These are phyloP conservation scores for Phytophthora rubi DNA, from an alignment of 352 stramenopile genomes.

Conservation along the genomic window DNA sequence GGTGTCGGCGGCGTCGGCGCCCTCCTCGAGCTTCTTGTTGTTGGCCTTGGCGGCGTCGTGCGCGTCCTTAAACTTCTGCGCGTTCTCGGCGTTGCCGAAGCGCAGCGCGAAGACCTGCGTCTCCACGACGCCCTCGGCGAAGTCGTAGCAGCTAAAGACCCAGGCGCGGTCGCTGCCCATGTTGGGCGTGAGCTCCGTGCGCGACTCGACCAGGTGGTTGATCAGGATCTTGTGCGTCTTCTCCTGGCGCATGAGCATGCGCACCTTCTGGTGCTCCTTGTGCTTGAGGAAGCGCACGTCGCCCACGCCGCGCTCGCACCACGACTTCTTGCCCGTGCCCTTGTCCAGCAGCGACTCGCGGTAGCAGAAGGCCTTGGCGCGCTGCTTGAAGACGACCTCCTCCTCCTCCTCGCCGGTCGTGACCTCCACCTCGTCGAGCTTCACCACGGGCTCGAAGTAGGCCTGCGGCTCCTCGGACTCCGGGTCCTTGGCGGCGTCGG, in stretches of 20 bases:
- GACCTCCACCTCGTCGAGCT: constrained; percentile 95
- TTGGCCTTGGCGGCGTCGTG: constrained; percentile 93
- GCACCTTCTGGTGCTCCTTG: constrained; percentile 94
- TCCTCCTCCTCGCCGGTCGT: constrained; percentile 98
- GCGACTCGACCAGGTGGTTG: constrained; percentile 97
- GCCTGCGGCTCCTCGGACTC: constrained; percentile 87
- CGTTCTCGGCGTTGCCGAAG: constrained; percentile 96
- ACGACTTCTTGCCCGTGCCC: constrained; percentile 97
- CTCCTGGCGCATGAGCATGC: constrained; percentile 98
- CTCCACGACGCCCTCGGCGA: constrained; percentile 94
- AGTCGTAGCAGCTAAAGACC: constrained; percentile 99
- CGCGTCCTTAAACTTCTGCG: constrained; percentile 97
- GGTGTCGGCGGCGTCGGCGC: constrained; percentile 92
- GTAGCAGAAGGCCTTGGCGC: constrained; percentile 97
- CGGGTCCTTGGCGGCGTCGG: constrained; percentile 62
- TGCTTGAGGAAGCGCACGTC: constrained; percentile 98
- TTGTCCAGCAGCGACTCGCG: constrained; percentile 98
- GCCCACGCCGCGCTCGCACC: constrained; percentile 97
- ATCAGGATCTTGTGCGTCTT: constrained; percentile 99
- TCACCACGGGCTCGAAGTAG: constrained; percentile 90
- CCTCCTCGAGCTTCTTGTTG: constrained; percentile 95
- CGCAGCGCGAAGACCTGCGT: constrained; percentile 91
- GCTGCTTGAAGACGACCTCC: constrained; percentile 94
- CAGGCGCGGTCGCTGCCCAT: constrained; percentile 96
- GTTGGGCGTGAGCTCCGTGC: constrained; percentile 96